Evolutionary conservation across 2,329 filamentous ascomycete genomes (phyloP).

Genomic region (Proliferodiscus dingleyae): DNA sequence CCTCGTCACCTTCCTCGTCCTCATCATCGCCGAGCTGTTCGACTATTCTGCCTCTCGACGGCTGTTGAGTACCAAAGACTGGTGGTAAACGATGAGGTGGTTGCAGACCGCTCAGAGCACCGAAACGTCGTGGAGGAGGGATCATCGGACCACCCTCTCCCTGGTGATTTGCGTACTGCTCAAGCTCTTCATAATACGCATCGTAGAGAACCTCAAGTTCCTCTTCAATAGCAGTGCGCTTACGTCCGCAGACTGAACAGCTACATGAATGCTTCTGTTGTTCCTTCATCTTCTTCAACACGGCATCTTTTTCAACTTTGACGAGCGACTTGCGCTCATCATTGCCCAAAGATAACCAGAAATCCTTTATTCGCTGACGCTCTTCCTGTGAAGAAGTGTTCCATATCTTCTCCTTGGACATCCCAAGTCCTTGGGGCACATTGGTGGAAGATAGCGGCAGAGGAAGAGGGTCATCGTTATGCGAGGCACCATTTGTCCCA

Average conservation of each 20-base stretch:
- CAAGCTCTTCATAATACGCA: conserved; percentile 95
- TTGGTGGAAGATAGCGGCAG: conserved; percentile 37
- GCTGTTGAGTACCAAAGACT: conserved; percentile 59
- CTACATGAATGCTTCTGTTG: conserved; percentile 99
- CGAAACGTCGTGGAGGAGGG: conserved; percentile 59
- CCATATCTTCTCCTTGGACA: conserved; percentile 79
- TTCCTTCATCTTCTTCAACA: conserved; percentile 99
- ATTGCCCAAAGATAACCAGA: conserved; percentile 92
- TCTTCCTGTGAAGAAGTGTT: conserved; percentile 93
- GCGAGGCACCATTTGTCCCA: conserved; percentile 24
- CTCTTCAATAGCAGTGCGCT: conserved; percentile 95
- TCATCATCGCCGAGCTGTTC: conserved; percentile 51
- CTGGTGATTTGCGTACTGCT: conserved; percentile 89
- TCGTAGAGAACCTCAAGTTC: conserved; percentile 97
- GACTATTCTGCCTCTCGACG: conserved; percentile 70
- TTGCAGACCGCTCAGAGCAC: conserved; percentile 48
- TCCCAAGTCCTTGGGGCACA: conserved; percentile 34
- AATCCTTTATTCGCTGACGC: conserved; percentile 94
- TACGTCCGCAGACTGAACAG: conserved; percentile 93
- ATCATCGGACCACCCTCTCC: conserved; percentile 68
- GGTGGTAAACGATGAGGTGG: conserved; percentile 53
- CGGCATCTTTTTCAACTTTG: conserved; percentile 97
- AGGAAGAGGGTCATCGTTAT: conserved; percentile 30
- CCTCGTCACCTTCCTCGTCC: conserved; percentile 45
- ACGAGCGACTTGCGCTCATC: conserved; percentile 92